A percentile compares a stretch with the other conserved stretches of the same genome.
These are phyloP conservation scores for Monilinia fructigena DNA, from an alignment of 2,329 filamentous ascomycete species.

Conservation along the genomic window DNA sequence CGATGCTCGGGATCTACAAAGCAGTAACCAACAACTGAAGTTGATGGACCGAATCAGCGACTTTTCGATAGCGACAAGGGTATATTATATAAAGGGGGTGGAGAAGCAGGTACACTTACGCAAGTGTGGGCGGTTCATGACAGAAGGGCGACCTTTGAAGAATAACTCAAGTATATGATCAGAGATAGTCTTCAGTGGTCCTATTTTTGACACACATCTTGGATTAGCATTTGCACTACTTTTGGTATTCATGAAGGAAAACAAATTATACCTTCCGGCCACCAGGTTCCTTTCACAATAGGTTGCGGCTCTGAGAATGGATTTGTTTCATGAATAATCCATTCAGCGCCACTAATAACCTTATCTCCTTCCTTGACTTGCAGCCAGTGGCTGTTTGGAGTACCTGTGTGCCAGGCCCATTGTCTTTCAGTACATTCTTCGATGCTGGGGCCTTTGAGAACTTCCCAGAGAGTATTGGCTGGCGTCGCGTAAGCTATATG, in stretches of 20 bases:
- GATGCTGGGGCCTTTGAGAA: not conserved
- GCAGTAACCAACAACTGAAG: not conserved
- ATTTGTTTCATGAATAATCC: not conserved
- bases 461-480: constrained; percentile 6
- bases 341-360: constrained; percentile 5
- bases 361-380: constrained; percentile 6
- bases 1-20: constrained; percentile 7
- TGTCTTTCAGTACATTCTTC: not conserved
- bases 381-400: constrained; percentile 7
- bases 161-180: not conserved
- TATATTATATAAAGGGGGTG: not conserved
- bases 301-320: not conserved
- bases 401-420: not conserved
- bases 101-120: not conserved
- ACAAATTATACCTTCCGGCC: not conserved
- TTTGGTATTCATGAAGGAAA: not conserved
- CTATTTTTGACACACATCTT: not conserved
- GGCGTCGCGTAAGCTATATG: constrained; percentile 10
- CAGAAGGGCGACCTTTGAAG: not conserved
- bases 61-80: fast-evolving
- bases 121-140: constrained; percentile 10
- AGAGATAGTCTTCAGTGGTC: not conserved
- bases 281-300: not conserved
- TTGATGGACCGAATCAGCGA: not conserved
- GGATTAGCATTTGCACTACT: not conserved